Evolutionary conservation across 2,329 filamentous ascomycete genomes (phyloP).

Genomic region (Diaporthe sp.): DNA sequence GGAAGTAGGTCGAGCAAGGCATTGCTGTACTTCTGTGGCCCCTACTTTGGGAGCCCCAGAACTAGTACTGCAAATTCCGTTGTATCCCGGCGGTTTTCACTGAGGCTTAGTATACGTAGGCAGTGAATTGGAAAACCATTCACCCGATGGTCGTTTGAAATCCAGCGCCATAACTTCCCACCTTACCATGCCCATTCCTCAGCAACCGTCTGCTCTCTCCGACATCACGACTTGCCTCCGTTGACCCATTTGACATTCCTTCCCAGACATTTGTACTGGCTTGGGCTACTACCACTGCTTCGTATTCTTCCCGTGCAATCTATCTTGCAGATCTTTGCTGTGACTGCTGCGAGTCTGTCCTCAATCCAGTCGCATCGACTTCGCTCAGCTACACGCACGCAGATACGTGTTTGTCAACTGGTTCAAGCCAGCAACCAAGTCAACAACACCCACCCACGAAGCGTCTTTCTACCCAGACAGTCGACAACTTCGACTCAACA

Average conservation of each 20-base stretch:
- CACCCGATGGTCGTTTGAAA: no score
- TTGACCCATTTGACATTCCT: not conserved
- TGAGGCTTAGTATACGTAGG: no score
- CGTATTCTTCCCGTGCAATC: not conserved
- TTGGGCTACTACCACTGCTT: not conserved
- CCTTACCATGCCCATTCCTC: not conserved
- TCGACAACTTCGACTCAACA: not conserved
- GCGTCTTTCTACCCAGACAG: no score
- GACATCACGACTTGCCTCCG: not conserved
- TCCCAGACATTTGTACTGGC: not conserved
- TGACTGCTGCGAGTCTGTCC: no score
- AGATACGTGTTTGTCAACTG: not conserved
- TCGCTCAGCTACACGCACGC: not conserved
- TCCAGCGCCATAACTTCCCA: not conserved
- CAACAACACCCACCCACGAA: not conserved
- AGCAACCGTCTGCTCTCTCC: not conserved
- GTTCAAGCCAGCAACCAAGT: not conserved
- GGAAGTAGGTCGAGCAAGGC: no score
- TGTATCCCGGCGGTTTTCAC: no score
- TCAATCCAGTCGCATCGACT: not conserved
- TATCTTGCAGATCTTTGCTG: no score
- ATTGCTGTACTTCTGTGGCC: not conserved
- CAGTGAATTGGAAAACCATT: no score
- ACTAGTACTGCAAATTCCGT: not conserved
- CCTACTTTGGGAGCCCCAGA: not conserved